phyloP scores from a whole-genome alignment of 768 basidiomycete genomes.

The Hygrocybe punicea region DNA sequence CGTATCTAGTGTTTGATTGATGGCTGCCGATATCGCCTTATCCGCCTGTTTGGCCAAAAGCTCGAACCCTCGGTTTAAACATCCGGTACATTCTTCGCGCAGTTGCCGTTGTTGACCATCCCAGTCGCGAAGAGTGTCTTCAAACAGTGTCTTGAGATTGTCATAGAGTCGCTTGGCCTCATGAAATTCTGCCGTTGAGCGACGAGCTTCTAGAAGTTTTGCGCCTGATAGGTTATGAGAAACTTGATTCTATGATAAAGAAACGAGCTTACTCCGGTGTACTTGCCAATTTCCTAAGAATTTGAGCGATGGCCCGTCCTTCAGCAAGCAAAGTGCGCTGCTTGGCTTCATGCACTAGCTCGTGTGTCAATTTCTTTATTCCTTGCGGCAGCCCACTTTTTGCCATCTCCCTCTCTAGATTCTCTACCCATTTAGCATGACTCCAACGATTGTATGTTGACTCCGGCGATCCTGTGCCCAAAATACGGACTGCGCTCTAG shows the following conservation, averaged over 20 bases:
- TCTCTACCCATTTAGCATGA: background rate
- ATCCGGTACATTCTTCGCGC: background rate
- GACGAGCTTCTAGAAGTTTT: background rate
- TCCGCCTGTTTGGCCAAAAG: background rate
- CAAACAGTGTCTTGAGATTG: background rate
- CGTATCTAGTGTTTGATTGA: background rate
- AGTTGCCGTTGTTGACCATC: background rate
- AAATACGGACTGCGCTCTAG: background rate
- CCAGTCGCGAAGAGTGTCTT: background rate
- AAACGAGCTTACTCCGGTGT: background rate
- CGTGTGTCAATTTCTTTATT: background rate
- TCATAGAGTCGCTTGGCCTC: background rate
- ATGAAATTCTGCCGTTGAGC: background rate
- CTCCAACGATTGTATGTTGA: background rate
- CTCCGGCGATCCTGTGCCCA: background rate
- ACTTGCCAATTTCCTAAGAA: background rate
- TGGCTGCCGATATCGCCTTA: background rate
- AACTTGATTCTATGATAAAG: background rate
- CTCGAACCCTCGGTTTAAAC: background rate
- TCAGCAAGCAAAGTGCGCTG: background rate
- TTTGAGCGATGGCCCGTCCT: background rate
- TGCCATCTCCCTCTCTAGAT: background rate
- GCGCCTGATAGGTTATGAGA: background rate
- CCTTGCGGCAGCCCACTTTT: background rate
- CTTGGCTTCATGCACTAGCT: background rate